Conservation (phyloP, 352 stramenopile species). For the Phytophthora chlamydospora region DNA sequence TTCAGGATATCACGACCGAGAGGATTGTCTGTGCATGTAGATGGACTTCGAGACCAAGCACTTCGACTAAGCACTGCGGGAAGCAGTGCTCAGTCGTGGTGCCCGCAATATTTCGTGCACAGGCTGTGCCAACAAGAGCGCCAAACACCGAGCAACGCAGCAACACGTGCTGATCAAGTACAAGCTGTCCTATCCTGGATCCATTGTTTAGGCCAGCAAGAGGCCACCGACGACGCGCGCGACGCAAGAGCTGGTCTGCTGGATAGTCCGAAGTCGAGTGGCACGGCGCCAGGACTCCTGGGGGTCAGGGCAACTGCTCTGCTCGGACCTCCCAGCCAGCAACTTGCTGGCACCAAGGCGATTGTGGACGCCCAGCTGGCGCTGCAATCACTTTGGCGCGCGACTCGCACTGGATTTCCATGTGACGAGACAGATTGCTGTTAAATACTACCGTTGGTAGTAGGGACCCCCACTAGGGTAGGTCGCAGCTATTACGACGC, state of each 20-base stretch:
- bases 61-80: too few relatives aligned
- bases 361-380: not conserved
- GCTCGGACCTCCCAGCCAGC: not conserved
- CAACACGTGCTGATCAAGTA: too few relatives aligned
- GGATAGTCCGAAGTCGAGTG: slow-evolving; percentile 25
- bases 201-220: not conserved
- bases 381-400: slow-evolving; percentile 14
- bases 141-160: not conserved
- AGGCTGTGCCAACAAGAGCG: slow-evolving; percentile 1
- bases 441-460: too few relatives aligned
- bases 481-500: too few relatives aligned
- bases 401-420: slow-evolving; percentile 40
- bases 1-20: too few relatives aligned
- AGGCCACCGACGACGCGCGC: not conserved
- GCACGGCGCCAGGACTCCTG: too few relatives aligned
- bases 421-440: slow-evolving; percentile 31
- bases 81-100: too few relatives aligned
- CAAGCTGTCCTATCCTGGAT: slow-evolving; percentile 9
- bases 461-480: too few relatives aligned
- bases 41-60: too few relatives aligned
- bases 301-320: slow-evolving; percentile 19
- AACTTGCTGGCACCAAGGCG: not conserved
- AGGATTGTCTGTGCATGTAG: too few relatives aligned
- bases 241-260: slow-evolving; percentile 12
- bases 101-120: slow-evolving; percentile 18